Percentiles rank a stretch among this genome's conserved stretches.
phyloP scores from a whole-genome alignment of 2,329 filamentous ascomycete genomes.

The Mariannaea sp. region DNA sequence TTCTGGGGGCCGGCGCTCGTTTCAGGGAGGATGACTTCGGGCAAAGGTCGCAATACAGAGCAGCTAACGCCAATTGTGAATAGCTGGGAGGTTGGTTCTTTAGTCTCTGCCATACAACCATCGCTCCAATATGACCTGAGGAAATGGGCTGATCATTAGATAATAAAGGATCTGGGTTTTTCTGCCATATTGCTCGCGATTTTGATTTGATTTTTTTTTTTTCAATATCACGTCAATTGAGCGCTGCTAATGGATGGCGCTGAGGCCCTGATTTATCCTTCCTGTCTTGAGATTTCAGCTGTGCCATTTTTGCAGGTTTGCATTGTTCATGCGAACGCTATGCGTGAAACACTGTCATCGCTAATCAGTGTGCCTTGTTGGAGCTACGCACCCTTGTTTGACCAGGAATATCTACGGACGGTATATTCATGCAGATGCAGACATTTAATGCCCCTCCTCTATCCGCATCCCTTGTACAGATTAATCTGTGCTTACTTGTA shows the following conservation, averaged over 20 bases:
- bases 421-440: not conserved
- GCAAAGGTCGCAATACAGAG: no score
- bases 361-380: constrained; percentile 14
- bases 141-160: not conserved
- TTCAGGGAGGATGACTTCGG: constrained; percentile 17
- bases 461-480: no score
- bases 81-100: constrained; percentile 6
- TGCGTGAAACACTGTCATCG: constrained; percentile 14
- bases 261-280: no score
- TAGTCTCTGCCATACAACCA: not conserved
- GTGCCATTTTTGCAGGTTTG: constrained; percentile 16
- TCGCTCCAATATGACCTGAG: constrained; percentile 7
- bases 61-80: constrained; percentile 2
- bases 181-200: no score
- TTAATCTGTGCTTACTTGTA: no score
- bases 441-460: not conserved
- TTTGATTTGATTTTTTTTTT: no score
- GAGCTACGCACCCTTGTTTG: no score
- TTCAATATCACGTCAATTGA: no score
- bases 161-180: no score
- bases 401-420: no score
- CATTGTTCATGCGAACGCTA: constrained; percentile 26
- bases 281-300: no score
- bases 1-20: constrained; percentile 13
- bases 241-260: no score